A percentile compares a stretch with the other conserved stretches of the same genome.
These are phyloP conservation scores for Carex parvula DNA, from an alignment of 176 grass and related monocot species.

Conservation along the genomic window DNA sequence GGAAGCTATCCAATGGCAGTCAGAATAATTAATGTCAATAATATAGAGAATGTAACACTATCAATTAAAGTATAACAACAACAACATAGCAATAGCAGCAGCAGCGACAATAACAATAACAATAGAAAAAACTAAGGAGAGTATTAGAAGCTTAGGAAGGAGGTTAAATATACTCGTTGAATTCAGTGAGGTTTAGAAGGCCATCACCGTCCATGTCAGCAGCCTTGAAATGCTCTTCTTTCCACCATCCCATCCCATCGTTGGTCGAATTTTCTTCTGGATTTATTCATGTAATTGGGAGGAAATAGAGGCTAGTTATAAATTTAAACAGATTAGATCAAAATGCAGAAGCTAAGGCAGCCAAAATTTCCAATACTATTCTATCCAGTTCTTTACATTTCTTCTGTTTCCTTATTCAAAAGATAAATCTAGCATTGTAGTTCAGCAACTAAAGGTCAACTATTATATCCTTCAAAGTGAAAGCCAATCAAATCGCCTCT, in stretches of 20 bases:
- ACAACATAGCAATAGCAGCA: background rate
- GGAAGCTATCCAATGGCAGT: constrained; percentile 50
- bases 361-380: background rate
- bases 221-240: constrained; percentile 75
- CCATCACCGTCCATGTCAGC: constrained; percentile 66
- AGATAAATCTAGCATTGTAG: background rate
- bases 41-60: constrained; percentile 19
- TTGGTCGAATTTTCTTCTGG: constrained; percentile 72
- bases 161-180: constrained; percentile 67
- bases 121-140: constrained; percentile 18
- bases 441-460: background rate
- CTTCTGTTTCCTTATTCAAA: background rate
- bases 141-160: background rate
- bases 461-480: background rate
- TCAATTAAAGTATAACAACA: constrained; percentile 2
- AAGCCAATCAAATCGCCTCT: background rate
- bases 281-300: constrained; percentile 26
- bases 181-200: constrained; percentile 78
- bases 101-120: constrained; percentile 11
- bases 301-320: constrained; percentile 1
- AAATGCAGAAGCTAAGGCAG: background rate
- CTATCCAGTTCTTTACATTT: background rate
- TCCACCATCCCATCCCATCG: constrained; percentile 88
- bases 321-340: constrained; percentile 11
- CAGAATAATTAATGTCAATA: constrained; percentile 29